Evolutionary conservation across 176 grass and related monocot genomes (phyloP), one percentile per base, ranked within the genome.

Genomic region (Rhynchospora pubera): DNA sequence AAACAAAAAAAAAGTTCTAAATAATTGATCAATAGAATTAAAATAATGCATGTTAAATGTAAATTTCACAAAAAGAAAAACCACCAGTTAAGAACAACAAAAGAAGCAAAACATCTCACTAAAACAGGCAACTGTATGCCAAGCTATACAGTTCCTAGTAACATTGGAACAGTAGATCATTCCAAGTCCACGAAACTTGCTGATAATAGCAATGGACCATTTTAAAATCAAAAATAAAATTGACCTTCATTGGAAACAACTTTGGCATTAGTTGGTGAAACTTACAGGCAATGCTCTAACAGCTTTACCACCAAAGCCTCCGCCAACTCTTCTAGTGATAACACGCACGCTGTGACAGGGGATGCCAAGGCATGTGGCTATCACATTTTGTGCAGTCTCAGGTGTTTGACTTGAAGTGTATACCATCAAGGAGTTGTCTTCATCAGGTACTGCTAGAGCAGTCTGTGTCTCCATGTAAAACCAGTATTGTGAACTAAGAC

Each of bases 391-490:
- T 82, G 87, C 68, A 47, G 39, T 59, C 88, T 93, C 87, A 18
- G 96, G 92, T 62, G 87, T 88, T 53, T 98, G 96, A 61, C 65
- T 93, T 80, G 96, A 94, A 84, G 84, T 90, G 78, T 98, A 98
- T 13, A 98, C 89, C 28, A 88, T 62, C 57, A 98, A 87, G 65
- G 85, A 94, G 65, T 94, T 97, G 68, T 97, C 94, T 86, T 97
- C 94, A 78, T 97, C 91, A 46, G 94, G 91, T 85, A 97, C 82
- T 56, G 91, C 94, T 82, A 97, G 80, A 81, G 89, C 86, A 86
- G 91, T 86, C 88, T 97, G 91, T 82, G 89, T 97, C 83, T 97
- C 94, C 91, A 97, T 94, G 85, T 97, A 97, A 74, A 97, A 97
- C 55, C 88, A 97, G 91, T 97, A 94, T 74, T 97, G 94, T 21